phyloP scores from a whole-genome alignment of 352 stramenopile species.

The Phytophthora fragariaefolia region DNA sequence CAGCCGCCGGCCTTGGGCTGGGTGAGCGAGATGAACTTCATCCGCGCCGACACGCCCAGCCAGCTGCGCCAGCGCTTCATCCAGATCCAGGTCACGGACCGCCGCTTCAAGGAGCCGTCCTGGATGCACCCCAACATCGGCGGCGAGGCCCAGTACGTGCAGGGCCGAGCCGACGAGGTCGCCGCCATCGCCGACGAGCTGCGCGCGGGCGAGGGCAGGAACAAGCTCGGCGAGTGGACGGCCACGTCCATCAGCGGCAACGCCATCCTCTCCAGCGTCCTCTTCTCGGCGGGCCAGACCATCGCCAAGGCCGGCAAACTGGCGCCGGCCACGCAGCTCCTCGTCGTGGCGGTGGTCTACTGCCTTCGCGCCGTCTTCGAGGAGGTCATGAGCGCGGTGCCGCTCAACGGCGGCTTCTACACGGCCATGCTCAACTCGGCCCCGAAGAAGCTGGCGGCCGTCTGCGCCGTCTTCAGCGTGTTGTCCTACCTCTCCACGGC shows the following conservation, averaged over 20 bases:
- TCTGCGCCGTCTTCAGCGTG: slow-evolving; percentile 84
- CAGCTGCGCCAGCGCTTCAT: slow-evolving; percentile 64
- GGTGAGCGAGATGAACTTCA: slow-evolving; percentile 44
- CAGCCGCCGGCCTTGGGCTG: slow-evolving; percentile 22
- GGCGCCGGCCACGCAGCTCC: slow-evolving; percentile 75
- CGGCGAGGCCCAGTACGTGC: slow-evolving; percentile 54
- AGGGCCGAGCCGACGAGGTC: slow-evolving; percentile 41
- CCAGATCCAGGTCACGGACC: slow-evolving; percentile 69
- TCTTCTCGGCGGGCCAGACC: slow-evolving; percentile 69
- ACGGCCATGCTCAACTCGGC: slow-evolving; percentile 92
- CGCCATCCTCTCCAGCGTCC: slow-evolving; percentile 88
- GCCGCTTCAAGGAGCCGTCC: slow-evolving; percentile 61
- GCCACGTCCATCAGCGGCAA: slow-evolving; percentile 92
- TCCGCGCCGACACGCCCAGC: slow-evolving; percentile 47
- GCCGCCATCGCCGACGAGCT: slow-evolving; percentile 38
- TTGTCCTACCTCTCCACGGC: slow-evolving; percentile 92
- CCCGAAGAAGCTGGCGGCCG: slow-evolving; percentile 84
- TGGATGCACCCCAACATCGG: slow-evolving; percentile 78
- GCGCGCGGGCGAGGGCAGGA: slow-evolving; percentile 26
- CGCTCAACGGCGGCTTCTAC: slow-evolving; percentile 92
- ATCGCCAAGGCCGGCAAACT: slow-evolving; percentile 77
- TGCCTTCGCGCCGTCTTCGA: slow-evolving; percentile 86
- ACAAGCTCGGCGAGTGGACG: slow-evolving; percentile 73
- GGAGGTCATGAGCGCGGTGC: slow-evolving; percentile 90
- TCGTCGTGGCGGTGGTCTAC: slow-evolving; percentile 75